These are phyloP conservation scores for Aspergillus amoenus DNA, from an alignment of 2,329 filamentous ascomycete genomes.

Conservation along the genomic window DNA sequence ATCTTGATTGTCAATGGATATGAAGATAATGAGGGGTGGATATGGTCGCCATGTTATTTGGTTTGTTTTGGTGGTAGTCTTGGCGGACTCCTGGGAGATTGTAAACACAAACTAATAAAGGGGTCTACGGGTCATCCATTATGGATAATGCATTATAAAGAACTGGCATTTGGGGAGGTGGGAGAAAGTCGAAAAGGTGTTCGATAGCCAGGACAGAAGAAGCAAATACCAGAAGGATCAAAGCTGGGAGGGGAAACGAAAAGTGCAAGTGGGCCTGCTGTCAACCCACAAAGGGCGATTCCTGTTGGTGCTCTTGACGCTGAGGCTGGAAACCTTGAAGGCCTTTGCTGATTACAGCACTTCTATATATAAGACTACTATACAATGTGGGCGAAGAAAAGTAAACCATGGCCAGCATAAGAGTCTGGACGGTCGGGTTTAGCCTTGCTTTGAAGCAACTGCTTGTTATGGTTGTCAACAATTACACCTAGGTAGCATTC, in stretches of 20 bases:
- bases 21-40: not conserved
- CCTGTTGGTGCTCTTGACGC: slow-evolving; percentile 8
- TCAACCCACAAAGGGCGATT: not conserved
- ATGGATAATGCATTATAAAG: not conserved
- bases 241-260: not conserved
- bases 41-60: not conserved
- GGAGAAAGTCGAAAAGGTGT: not conserved
- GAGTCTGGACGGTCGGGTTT: not conserved
- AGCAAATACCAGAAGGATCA: not conserved
- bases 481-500: not conserved
- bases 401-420: not conserved
- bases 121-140: not conserved
- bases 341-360: not conserved
- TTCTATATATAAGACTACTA: not conserved
- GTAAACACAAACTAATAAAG: not conserved
- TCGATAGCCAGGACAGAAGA: not conserved
- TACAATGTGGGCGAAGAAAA: not conserved
- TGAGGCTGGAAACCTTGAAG: slow-evolving; percentile 2
- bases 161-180: not conserved
- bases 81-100: not conserved
- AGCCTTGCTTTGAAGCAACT: not conserved
- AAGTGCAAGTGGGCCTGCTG: not conserved
- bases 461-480: not conserved
- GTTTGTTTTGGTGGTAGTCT: not conserved
- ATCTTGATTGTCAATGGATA: not conserved